These are phyloP conservation scores for Pichia kluyveri DNA, from an alignment of 805 yeast species.

Conservation along the genomic window DNA sequence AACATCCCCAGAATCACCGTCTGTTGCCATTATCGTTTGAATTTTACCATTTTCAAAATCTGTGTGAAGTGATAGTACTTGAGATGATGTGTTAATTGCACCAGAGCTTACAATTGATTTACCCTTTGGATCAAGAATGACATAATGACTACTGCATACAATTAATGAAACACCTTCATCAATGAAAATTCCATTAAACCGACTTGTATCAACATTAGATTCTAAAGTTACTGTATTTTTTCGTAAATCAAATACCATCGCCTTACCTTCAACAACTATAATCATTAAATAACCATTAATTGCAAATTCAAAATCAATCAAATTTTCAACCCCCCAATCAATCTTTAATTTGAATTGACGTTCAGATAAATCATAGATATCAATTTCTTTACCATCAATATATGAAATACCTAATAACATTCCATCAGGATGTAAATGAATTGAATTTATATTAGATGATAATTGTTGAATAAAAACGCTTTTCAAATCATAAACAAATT, in stretches of 20 bases:
- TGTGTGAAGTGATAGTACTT: no score
- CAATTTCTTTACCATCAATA: conserved; percentile 8
- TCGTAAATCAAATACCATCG: conserved; percentile 3
- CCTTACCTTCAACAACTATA: conserved; percentile 1
- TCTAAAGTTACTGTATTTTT: conserved; percentile 1
- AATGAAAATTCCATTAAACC: not conserved
- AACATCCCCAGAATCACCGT: no score
- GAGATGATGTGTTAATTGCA: no score
- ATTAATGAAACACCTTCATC: conserved; percentile 1
- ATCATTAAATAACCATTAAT: conserved; percentile 54
- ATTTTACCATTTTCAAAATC: no score
- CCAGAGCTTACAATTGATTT: not conserved
- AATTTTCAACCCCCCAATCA: not conserved
- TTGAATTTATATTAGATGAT: not conserved
- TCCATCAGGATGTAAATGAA: conserved; percentile 16
- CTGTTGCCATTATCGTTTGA: no score
- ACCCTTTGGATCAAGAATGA: conserved; percentile 1
- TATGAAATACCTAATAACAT: conserved; percentile 10
- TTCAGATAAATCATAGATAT: conserved; percentile 7
- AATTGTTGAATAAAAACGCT: conserved; percentile 5
- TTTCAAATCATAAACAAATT: conserved; percentile 3
- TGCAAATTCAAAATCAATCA: conserved; percentile 10
- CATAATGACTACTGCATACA: not conserved
- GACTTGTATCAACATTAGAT: not conserved
- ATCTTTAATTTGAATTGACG: conserved; percentile 7